Base-by-base conservation (phyloP, 106 monocot species). In the Apostasia ramifera region DNA sequence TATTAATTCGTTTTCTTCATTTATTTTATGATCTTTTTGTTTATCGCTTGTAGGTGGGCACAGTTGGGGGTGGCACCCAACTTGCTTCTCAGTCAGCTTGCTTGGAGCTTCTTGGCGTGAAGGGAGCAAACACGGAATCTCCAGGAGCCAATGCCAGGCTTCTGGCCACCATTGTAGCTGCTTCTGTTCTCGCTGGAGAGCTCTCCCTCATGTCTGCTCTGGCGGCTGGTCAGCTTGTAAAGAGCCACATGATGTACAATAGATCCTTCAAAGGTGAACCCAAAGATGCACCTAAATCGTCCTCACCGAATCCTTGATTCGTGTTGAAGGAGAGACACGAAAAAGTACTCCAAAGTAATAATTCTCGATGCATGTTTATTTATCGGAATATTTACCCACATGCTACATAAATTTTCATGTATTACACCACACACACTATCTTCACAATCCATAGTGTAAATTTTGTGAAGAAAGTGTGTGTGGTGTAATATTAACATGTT, bases 171-270 rank as follows among this genome's bases (percentile, higher is more conserved):
- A 72, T 91, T 5, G 77, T 91, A 46, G 86, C 91, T 39, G 86
- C 84, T 42, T 73, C 86, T 66, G 91, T 91, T 57, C 81, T 91
- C 2, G 91, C 83, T 6, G 90, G 90, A 64, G 90, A 91, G 81
- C 84, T 91, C 54, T 91, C 91, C 38, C 87, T 91, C 57, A 81
- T 91, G 80, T 91, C 91, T 14, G 91, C 91, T n/a, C 84, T 87
- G 26, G 86, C 91, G 14, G 84, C 91, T 41, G 91, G 91, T 0
- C 91, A 91, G 57, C 91, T 91, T 44, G 91, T 91, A 10, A 82
- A 70, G 61, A 87, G 91, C 86, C 91, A 91, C 74, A 87, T 91
- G 86, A 91, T 84, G 70, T 87, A 82, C 53, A 91, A 91, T 71
- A 76, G 91, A 72, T 91, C 86, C 15, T 80, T 77, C 86, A 91